Base-by-base conservation (phyloP, 2,329 filamentous ascomycete species). In the Ophiostoma montium region DNA sequence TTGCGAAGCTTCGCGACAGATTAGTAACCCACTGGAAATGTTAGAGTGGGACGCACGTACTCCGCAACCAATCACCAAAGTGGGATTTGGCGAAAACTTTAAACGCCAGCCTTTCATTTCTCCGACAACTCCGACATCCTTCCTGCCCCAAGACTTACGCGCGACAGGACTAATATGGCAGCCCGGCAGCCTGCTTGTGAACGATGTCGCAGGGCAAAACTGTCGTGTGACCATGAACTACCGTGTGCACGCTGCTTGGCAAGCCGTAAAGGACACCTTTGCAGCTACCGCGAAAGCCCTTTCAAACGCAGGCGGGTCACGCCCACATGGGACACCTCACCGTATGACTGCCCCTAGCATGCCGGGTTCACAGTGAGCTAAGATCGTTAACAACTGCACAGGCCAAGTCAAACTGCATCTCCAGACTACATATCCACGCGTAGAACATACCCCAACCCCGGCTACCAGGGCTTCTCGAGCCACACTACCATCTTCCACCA, bases 381-480 rank as follows among this genome's bases (percentile, higher is more conserved):
- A 9, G 10, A 32, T 7, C n/a, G 11, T n/a, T 16, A 44, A 44
- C 42, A 30, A 2, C 42, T 19, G 9, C 30, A 42, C 38, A 44
- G 42, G 18, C 42, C 27, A 18, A 44, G 42, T 23, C 42, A 44
- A 16, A 44, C 42, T 16, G 18, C 42, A 5, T 33, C 42, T 11
- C 42, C 42, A 4, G 30, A 33, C n/a, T 44, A 32, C 18, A 31
- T 44, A 18, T 23, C 42, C 27, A 44, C 42, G 11, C 42, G 42
- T 6, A 44, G 30, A 13, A 23, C 42, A 23, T 44, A 44, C 18
- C 42, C 42, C 2, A 44, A 44, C 16, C 42, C 42, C 12, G 42
- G 42, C 42, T 44, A 32, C n/a, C 42, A 44, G 16, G 42, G 42
- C 42, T 44, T 44, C 42, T 44, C 42, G 2, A 44, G 42, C 30